Evolutionary conservation across 2,329 filamentous ascomycete species (phyloP), one percentile per base, ranked within the genome.

Genomic region (Thielaviopsis musarum): DNA sequence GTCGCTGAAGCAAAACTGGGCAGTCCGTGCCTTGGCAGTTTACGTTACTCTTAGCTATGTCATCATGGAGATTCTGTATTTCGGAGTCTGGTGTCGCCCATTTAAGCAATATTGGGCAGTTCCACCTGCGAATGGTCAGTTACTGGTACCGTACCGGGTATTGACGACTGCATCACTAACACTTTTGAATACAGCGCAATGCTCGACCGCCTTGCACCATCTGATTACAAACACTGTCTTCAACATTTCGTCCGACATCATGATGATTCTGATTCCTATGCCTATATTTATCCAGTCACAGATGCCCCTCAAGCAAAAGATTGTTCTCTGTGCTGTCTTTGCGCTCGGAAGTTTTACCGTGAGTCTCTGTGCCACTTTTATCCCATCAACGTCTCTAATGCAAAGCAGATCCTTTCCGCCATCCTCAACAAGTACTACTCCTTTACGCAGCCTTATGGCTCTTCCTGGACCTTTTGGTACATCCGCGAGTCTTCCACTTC

Each of bases 221-320:
- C 72, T 80, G 13, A 81, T 82, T 58, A 76, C 77, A n/a, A 81
- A 83, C 61, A 75, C 77, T 0, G 71, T 74, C 5, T 75, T 83
- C 65, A 84, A 84, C 63, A 76, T 83, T 54, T 75, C 77, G 1
- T 81, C 79, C 26, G 81, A 84, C 63, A 49, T 82, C 3, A 74
- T 79, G 70, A 82, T 84, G 65, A 75, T 83, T 26, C 65, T 73
- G 2, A 75, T 83, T 21, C 78, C 79, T 0, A 72, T 83, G 63
- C 79, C 80, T 1, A 63, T 76, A 21, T 71, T 83, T 30, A 64
- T 77, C 13, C 72, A 73, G 28, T 74, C 80, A 0, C 72, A 75
- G 51, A 70, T 83, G 2, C 69, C 72, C 4, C 34, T 70, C 0
- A 77, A 73, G 65, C 74, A 79, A 65, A 83, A 83, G 66, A 57